Evolutionary conservation across 139 green algal species (phyloP), one percentile per base, ranked within the genome.

Genomic region (Raphidocelis subcapitata): DNA sequence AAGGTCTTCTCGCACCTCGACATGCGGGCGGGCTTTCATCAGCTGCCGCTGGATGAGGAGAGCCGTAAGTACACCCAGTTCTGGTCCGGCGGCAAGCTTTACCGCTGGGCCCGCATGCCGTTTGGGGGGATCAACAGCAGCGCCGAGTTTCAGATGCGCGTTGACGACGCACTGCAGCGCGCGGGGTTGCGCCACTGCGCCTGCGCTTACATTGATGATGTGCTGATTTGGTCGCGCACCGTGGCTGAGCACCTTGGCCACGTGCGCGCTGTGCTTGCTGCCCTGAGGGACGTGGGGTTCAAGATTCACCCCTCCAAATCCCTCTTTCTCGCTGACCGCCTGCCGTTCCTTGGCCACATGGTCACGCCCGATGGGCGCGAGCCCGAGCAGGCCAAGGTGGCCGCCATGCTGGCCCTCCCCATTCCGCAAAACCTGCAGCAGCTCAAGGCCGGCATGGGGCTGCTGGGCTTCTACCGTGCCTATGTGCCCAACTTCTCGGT

Each of bases 321-420:
- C 0, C 0, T 76, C 2, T 28, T 83, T 1, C 44, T 31, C 20
- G 55, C 47, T 4, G 33, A 60, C 3, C 16, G 1, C 14, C 24
- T 86, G 21, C 55, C 74, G 5, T 88, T 78, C 51, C 54, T 86
- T 16, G 83, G 77, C 28, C 66, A 82, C 49, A 65, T 75, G 41
- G 59, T 89, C 1, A 59, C 47, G 14, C 3, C 21, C 4, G 20
- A 67, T 28, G 80, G 72, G 16, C 26, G 84, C 5, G 47, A 28
- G 3, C 67, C 71, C 10, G 24, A 74, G n/a, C 21, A 67, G 1
- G 65, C 68, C 23, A 85, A 88, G 44, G 55, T 79, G 2, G 24
- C 44, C 1, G 79, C 69, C 32, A 79, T 90, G 10, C 26, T 23
- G 10, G 52, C 66, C 20, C n/a, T 87, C 62, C 61, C 66, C 33